A percentile compares a stretch with the other conserved stretches of the same genome.
phyloP scores from a whole-genome alignment of 495 filamentous ascomycete species.

The Immersiella caudata region DNA sequence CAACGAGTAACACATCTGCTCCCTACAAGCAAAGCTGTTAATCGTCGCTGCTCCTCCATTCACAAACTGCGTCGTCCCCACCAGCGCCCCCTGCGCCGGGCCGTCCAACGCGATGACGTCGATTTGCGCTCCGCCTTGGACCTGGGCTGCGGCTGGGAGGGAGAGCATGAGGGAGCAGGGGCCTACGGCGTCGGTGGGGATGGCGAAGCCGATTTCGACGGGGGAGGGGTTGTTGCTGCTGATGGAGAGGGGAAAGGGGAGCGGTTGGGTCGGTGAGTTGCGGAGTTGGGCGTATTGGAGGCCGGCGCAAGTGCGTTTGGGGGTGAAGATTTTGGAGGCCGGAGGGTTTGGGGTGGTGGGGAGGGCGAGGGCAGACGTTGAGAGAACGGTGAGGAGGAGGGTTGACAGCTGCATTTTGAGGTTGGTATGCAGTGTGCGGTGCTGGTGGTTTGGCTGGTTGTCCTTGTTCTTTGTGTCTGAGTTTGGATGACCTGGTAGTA shows the following conservation, averaged over 20 bases:
- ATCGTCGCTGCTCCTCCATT: neutral
- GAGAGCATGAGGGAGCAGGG: constrained; percentile 32
- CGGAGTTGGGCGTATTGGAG: constrained; percentile 8
- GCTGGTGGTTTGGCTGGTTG: too few relatives aligned
- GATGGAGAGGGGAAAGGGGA: constrained; percentile 10
- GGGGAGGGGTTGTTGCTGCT: constrained; percentile 1
- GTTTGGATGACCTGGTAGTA: too few relatives aligned
- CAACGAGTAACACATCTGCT: neutral
- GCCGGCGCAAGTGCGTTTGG: neutral
- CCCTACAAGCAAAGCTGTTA: neutral
- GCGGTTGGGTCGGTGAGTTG: neutral
- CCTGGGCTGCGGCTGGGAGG: constrained; percentile 25
- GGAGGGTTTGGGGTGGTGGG: neutral
- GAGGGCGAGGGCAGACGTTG: neutral
- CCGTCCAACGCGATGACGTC: neutral
- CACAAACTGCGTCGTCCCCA: neutral
- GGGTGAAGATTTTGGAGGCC: neutral
- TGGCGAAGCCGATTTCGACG: constrained; percentile 30
- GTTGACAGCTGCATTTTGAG: neutral
- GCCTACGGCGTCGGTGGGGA: constrained; percentile 28
- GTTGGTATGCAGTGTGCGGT: neutral
- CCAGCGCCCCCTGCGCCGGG: neutral
- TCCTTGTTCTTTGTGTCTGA: neutral
- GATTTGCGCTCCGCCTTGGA: constrained; percentile 23
- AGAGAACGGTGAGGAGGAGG: neutral